Percentiles rank a stretch among this genome's conserved stretches.
Conservation (phyloP, 202 grass and related monocot genomes). For the Sporobolus alterniflorus region DNA sequence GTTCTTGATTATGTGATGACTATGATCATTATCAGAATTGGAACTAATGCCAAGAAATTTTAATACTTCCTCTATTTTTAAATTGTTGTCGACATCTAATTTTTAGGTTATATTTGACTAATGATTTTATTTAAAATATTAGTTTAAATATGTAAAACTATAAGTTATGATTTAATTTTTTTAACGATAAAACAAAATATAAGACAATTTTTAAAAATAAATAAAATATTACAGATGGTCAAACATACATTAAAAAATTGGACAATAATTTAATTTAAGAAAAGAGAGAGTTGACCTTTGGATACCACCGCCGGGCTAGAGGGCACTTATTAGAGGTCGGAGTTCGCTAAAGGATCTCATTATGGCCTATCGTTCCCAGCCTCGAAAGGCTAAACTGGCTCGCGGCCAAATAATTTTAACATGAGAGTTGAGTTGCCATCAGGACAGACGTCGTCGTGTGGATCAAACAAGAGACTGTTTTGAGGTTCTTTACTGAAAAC, state of each 20-base stretch:
- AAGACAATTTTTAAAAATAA: too few species aligned
- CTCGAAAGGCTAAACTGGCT: conserved; percentile 56
- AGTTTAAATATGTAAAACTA: too few species aligned
- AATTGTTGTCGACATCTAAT: too few species aligned
- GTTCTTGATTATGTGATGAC: neutral
- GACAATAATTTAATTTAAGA: too few species aligned
- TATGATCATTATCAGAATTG: neutral
- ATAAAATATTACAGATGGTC: too few species aligned
- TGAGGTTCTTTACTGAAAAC: neutral
- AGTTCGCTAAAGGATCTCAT: neutral
- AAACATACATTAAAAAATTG: neutral
- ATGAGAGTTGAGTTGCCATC: neutral
- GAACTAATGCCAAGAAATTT: neutral
- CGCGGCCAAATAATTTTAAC: neutral
- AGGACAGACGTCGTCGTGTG: conserved; percentile 19
- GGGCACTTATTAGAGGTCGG: conserved; percentile 8
- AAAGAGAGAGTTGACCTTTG: conserved; percentile 44
- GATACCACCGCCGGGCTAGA: conserved; percentile 1
- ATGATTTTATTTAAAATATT: too few species aligned
- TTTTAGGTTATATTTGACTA: too few species aligned
- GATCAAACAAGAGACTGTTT: conserved; percentile 9
- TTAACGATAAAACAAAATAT: too few species aligned
- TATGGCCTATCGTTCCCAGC: conserved; percentile 34
- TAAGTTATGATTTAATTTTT: too few species aligned
- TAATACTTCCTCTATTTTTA: too few species aligned